Base-by-base conservation (phyloP, 164 flowering plant genomes). In the Macadamia tetraphylla region DNA sequence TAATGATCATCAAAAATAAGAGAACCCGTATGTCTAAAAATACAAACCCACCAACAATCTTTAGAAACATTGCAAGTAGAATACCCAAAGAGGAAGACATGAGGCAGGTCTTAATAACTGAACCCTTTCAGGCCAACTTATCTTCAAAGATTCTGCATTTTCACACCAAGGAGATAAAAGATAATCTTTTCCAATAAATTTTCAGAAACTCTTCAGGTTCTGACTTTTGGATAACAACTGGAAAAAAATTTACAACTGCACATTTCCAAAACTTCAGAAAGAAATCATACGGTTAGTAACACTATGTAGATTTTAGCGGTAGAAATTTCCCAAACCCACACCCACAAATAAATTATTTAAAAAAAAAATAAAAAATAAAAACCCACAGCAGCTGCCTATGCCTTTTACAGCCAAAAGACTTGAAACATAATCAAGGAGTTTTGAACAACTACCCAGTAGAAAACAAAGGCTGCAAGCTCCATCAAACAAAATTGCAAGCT, bases 391-490 rank as follows among this genome's bases (percentile, higher is more conserved):
- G 40, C 40, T 35, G 40, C 40, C 40, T 35, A 1, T 46, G 51
- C 1, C 51, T 10, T 58, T 2, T 18, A 31, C 18, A 43, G 53
- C 67, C 10, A 3, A 52, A 51, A 65, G 1, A 11, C 53, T 23
- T 52, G 29, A 49, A 32, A 17, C 9, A 32, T 10, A 42, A 35
- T 5, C 5, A 35, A 35, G 29, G 18, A 11, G n/a, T 35, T 14
- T 11, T 6, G 31, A 63, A 60, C 40, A 73, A 57, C 10, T 83
- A 92, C 99, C 97, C 83, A 76, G 73, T 81, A 88, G 49, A 92
- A 75, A 51, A 88, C 87, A 64, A 82, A 75, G 31, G 99, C 97
- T 30, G 94, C 90, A 77, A 95, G 97, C 79, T 92, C 99, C 82
- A 91, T 78, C 70, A 95, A 71, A 61, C 81, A 69, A 57, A 70